Evolutionary conservation across 2,329 filamentous ascomycete genomes (phyloP).

Genomic region (Ciborinia camelliae): DNA sequence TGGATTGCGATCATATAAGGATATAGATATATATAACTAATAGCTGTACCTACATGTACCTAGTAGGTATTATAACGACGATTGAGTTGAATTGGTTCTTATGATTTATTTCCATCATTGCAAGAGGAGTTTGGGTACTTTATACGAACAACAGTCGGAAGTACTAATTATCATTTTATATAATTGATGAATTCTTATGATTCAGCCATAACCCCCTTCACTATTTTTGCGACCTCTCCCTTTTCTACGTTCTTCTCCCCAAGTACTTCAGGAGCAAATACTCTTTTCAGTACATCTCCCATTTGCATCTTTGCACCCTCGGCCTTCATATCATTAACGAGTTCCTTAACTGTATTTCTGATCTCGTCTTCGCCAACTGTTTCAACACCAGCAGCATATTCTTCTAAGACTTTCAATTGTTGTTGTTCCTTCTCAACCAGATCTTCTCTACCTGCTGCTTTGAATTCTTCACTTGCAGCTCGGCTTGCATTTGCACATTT

Average conservation of each 20-base stretch:
- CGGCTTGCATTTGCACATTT: conserved; percentile 57
- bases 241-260: conserved; percentile 64
- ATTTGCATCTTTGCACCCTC: conserved; percentile 47
- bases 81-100: conserved; percentile 11
- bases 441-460: conserved; percentile 60
- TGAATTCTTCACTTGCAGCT: conserved; percentile 62
- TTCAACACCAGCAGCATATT: conserved; percentile 59
- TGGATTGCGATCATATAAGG: too few species aligned
- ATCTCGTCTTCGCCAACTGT: conserved; percentile 58
- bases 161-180: too few species aligned
- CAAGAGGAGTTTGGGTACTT: not conserved
- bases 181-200: conserved; percentile 16
- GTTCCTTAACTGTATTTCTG: conserved; percentile 48
- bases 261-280: conserved; percentile 51
- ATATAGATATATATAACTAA: too few species aligned
- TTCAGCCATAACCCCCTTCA: conserved; percentile 49
- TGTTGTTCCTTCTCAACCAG: conserved; percentile 66
- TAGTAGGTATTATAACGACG: not conserved
- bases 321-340: conserved; percentile 49
- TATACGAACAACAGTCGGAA: too few species aligned
- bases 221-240: conserved; percentile 56
- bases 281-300: conserved; percentile 61
- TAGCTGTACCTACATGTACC: too few species aligned
- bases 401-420: conserved; percentile 62
- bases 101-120: not conserved